Conservation (phyloP, 129 eudicot species). For the sunflower (Helianthus annuus) region DNA sequence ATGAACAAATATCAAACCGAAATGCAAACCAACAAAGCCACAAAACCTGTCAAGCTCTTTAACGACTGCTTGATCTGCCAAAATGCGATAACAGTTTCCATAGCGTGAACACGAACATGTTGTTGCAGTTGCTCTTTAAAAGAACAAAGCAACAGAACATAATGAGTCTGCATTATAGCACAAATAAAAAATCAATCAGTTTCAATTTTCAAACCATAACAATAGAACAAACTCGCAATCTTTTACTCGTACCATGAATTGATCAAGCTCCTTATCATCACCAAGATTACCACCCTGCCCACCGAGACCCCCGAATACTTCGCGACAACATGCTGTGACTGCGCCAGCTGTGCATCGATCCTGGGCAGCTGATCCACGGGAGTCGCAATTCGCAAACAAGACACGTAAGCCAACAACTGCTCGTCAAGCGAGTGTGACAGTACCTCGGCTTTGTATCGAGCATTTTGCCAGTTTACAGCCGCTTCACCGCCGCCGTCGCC, state of each 20-base stretch:
- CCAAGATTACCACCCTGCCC: too few species aligned
- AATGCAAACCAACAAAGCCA: background rate
- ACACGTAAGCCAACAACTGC: conserved; percentile 75
- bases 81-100: conserved; percentile 98
- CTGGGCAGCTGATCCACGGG: conserved; percentile 92
- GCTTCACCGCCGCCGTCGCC: conserved; percentile 35
- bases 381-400: conserved; percentile 78
- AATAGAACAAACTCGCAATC: background rate
- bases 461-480: conserved; percentile 56
- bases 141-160: conserved; percentile 79
- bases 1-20: background rate
- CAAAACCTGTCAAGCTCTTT: conserved; percentile 78
- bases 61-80: conserved; percentile 91
- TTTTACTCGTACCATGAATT: conserved; percentile 61
- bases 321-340: too few species aligned
- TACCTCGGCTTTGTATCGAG: conserved; percentile 65
- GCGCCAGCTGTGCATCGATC: conserved; percentile 85
- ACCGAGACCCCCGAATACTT: too few species aligned
- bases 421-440: conserved; percentile 69
- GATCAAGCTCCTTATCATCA: conserved; percentile 85
- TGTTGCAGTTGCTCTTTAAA: conserved; percentile 90
- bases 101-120: conserved; percentile 92
- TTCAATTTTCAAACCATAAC: background rate
- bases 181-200: background rate
- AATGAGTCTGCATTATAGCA: conserved; percentile 58